Evolutionary conservation across 768 basidiomycete species (phyloP).

Genomic region (Macrocybe gigantea): DNA sequence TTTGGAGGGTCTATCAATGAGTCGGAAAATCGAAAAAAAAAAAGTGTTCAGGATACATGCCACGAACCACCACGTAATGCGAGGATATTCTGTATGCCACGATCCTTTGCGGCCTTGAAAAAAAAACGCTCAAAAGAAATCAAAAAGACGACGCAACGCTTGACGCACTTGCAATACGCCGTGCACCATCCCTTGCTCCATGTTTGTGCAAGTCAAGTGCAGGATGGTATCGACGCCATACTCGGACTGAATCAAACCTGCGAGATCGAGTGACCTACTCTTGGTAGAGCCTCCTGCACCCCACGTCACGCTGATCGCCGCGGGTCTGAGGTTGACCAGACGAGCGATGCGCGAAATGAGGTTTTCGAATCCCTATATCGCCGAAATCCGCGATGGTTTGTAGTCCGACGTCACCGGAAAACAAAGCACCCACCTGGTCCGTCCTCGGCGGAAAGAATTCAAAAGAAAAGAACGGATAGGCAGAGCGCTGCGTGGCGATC

Average conservation of each 20-base stretch:
- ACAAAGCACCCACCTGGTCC: slow-evolving; percentile 52
- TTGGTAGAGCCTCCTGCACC: slow-evolving; percentile 93
- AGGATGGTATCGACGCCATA: slow-evolving; percentile 83
- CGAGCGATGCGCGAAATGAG: slow-evolving; percentile 83
- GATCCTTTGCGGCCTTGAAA: slow-evolving; percentile 64
- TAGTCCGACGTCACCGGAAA: neutral
- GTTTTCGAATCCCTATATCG: slow-evolving; percentile 80
- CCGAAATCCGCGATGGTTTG: neutral
- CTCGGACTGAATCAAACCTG: slow-evolving; percentile 65
- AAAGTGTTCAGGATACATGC: neutral
- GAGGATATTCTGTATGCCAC: slow-evolving; percentile 84
- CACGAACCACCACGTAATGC: slow-evolving; percentile 84
- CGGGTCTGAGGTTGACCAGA: slow-evolving; percentile 66
- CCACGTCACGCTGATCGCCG: slow-evolving; percentile 94
- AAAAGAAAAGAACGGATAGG: slow-evolving; percentile 81
- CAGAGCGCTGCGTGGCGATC: slow-evolving; percentile 38
- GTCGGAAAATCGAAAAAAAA: neutral
- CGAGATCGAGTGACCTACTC: slow-evolving; percentile 83
- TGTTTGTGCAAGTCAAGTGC: slow-evolving; percentile 97
- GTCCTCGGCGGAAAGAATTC: slow-evolving; percentile 98
- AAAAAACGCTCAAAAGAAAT: slow-evolving; percentile 3
- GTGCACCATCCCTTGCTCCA: slow-evolving; percentile 85
- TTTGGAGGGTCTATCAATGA: slow-evolving; percentile 68
- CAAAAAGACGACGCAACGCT: slow-evolving; percentile 1
- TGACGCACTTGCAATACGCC: slow-evolving; percentile 68